Percentiles rank a stretch among this genome's conserved stretches.
These are phyloP conservation scores for Xanthoceras sorbifolium DNA, from an alignment of 345 rosid species.

Conservation along the genomic window DNA sequence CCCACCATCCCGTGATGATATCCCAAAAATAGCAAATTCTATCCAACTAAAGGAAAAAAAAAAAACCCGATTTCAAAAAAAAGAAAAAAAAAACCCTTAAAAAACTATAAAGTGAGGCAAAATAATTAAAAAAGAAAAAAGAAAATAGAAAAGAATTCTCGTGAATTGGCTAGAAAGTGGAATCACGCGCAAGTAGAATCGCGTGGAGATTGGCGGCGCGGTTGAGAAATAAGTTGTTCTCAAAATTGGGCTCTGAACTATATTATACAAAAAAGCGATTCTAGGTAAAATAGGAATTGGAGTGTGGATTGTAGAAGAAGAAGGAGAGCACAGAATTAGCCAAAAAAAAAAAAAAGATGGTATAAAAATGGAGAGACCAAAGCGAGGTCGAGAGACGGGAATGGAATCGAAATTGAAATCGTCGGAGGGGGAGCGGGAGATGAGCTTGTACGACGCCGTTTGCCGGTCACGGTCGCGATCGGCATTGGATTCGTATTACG, in stretches of 20 bases:
- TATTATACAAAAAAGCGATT: background rate
- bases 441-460: slow-evolving; percentile 22
- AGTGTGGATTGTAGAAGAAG: background rate
- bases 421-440: slow-evolving; percentile 1
- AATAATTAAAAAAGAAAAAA: too few species aligned
- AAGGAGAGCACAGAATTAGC: background rate
- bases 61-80: too few species aligned
- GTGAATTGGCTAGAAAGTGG: background rate
- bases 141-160: background rate
- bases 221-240: background rate
- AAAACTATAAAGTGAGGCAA: too few species aligned
- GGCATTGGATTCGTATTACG: slow-evolving; percentile 48
- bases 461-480: slow-evolving; percentile 41
- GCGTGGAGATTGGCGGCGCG: background rate
- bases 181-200: background rate
- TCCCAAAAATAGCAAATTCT: too few species aligned
- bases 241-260: background rate
- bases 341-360: background rate
- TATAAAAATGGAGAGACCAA: slow-evolving; percentile 23
- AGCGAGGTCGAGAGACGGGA: background rate
- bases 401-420: slow-evolving; percentile 27
- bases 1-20: too few species aligned
- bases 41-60: too few species aligned
- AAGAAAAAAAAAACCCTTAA: too few species aligned
- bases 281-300: background rate